Base-by-base conservation (phyloP, 1,284 basidiomycete species). In the Cryptococcus wingfieldii region DNA sequence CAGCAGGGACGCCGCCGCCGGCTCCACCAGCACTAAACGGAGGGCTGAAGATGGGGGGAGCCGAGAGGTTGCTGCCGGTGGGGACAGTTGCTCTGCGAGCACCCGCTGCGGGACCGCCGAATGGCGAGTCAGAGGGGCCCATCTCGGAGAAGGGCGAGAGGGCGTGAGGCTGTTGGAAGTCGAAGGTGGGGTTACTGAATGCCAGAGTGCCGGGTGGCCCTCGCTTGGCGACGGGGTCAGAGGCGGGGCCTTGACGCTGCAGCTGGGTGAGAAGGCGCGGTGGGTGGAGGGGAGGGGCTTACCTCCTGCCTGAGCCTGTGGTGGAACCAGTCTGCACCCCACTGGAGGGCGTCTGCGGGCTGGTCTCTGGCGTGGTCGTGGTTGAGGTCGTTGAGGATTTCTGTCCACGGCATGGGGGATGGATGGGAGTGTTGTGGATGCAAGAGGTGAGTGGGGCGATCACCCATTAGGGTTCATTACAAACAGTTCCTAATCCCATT, bases 271-370 rank as follows among this genome's bases (percentile, higher is more conserved):
- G 47, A 44, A 41, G 37, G 31, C 18, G 19, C 16, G 27, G 23
- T 37, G 19, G 16, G 38, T 14, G 19, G 46, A 27, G 27, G 28
- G 18, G 39, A 16, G 19, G 27, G 48, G 63, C 75, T 51, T 50
- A 74, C 76, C 63, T 76, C 73, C 43, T 66, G 55, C 31, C 69
- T 64, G 25, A 77, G 56, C 58, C 63, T 64, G 51, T 61, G 80
- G 71, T 94, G 89, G 79, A 97, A 97, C 94, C 94, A 98, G 72
- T 87, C 92, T 51, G 93, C 87, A 70, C 90, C 95, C 79, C 90
- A 97, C 77, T 97, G 94, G 51, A 96, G 84, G 4, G 88, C 83
- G 71, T 97, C 94, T 66, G 83, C 84, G 18, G 93, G 94, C 68
- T 91, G 88, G 16, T 86, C 88, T 61, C 89, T 85, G 41, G 88